Evolutionary conservation across 2,329 filamentous ascomycete species (phyloP), one percentile per base, ranked within the genome.

Genomic region (Rhinocladiella similis): DNA sequence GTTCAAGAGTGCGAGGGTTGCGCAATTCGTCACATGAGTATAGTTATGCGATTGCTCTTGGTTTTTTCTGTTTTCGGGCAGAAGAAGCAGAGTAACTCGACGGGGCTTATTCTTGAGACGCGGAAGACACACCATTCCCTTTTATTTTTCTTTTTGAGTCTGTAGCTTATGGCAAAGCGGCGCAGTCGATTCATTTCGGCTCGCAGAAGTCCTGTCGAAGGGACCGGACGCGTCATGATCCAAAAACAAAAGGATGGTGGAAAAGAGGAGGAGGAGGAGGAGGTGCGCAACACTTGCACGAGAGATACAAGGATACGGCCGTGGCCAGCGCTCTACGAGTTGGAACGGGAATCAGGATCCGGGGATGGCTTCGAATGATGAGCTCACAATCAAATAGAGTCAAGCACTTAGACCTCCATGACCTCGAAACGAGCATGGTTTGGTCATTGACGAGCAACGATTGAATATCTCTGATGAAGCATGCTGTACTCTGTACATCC

Each of bases 61-160:
- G 18, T 12, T 27, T 33, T 33, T 33, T 33, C 29, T 33, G 6
- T 33, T 38, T 33, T 12, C 10, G 29, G 29, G 10, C 29, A 12
- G 10, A 12, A 33, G 29, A 33, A 33, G 9, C 70, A 73, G 76
- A 82, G 90, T 96, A 95, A 97, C 93, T 96, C 92, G 91, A 97
- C 96, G 93, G 93, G 93, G 93, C 93, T 97, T 91, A 97, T 96
- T 97, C 91, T 97, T 89, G 93, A 91, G 83, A 89, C 92, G 91
- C 96, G 91, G 89, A 88, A 89, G 83, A 79, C 79, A 79, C 79
- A 56, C 60, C 68, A 68, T 33, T 33, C 5, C 29, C 25, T 12
- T 33, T 33, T 12, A 6, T 33, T 33, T 33, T 12, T 10, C 61
- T 67, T 68, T 67, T 67, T 63, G 73, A 73, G 74, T 79, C 77